Base-by-base conservation (phyloP, 805 yeast genomes). In the Candida ponderosae region DNA sequence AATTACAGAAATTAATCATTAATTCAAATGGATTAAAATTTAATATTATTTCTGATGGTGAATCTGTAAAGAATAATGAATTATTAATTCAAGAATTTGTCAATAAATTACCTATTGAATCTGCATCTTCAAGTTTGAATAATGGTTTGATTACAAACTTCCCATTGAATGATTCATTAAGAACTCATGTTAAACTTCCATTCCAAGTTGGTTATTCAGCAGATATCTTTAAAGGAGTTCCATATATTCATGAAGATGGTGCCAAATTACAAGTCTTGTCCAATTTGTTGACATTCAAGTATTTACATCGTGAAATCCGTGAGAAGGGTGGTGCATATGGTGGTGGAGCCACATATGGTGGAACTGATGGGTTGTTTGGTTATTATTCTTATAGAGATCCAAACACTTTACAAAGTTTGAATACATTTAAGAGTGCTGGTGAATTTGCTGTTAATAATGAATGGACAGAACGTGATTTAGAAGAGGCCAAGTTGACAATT, bases 301-400 rank as follows among this genome's bases (percentile, higher is more conserved):
- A 84, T 47, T 64, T 93, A 34, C 98, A 93, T 58, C 74, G 86
- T 11, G 95, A 88, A 45, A 78, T 93, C 29, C 74, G 98, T 46
- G 98, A 93, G 54, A 78, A 90, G 51, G 96, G 96, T 40, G 98
- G 98, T 41, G 98, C 98, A 0, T 93, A 93, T 54, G 98, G 98
- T 7, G 97, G 96, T 6, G 98, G 98, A 4, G 83, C 95, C 5
- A 63, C 74, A 7, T 93, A 80, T 56, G 84, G 81, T 54, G 87
- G 90, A 0, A 55, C 85, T 18, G 86, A 83, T 35, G 97, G 97
- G 0, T 50, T 79, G 3, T 76, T 90, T 51, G 73, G 83, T 26
- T 87, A 71, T 62, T 93, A 82, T 61, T 88, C 97, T 0, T 93
- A 90, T 64, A 73, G 98, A 48, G 98, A 93, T 57, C 98, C 98